Base-by-base conservation (phyloP, 2,329 filamentous ascomycete genomes). In the Verticillium dahliae region DNA sequence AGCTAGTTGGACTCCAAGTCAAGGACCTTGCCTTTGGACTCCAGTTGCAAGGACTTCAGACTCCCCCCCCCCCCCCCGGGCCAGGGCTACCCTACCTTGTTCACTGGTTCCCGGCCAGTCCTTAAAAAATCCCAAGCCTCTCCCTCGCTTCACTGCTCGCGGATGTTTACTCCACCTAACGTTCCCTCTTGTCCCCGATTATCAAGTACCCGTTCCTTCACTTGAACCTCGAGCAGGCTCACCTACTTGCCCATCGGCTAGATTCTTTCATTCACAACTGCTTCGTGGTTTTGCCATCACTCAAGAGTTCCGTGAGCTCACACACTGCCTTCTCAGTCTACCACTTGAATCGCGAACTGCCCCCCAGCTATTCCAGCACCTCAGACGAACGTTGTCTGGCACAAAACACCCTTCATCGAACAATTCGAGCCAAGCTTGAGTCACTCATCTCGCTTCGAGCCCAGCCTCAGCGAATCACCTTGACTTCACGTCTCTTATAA, bases 391-490 rank as follows among this genome's bases (percentile, higher is more conserved):
- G 45, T 22, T n/a, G 45, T 50, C 54, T 55, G 6, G 38, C 27
- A 60, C 56, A 45, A n/a, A 10, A 62, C 64, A 61, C 27, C 27
- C 27, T 60, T 66, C 64, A 63, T 58, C 63, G 63, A 59, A 27
- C 27, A 50, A n/a, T 27, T 14, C n/a, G 22, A 58, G 38, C 56
- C 15, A 33, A n/a, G 35, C 62, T 52, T 60, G 55, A 58, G 57
- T 52, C 58, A 54, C 58, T 60, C 63, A 65, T 63, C 18, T 66
- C 63, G 60, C 61, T 65, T 65, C 61, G 57, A 60, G 27, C 58
- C 50, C 57, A 56, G 56, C 61, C 61, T 61, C 59, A 60, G 59
- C 35, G 31, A 56, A 35, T 34, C 56, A 60, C 27, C n/a, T 33
- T 18, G 33, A 60, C 27, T 33, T 34, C 4, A 59, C 27, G 45